These are phyloP conservation scores for Fragaria ananassa DNA, from an alignment of 306 rosid genomes.

Conservation along the genomic window DNA sequence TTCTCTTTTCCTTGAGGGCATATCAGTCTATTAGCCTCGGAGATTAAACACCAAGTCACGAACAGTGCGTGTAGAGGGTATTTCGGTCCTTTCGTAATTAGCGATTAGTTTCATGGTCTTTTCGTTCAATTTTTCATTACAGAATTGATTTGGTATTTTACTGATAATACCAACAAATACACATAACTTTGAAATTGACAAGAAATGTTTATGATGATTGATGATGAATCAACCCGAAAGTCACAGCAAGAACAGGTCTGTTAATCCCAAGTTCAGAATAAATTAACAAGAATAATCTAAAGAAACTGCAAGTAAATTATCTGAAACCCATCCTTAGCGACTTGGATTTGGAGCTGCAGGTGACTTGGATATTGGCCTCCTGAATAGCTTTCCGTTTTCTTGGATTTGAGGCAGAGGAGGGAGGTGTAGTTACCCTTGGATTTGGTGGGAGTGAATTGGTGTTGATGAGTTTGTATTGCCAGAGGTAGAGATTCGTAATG, in stretches of 20 bases:
- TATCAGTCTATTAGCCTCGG: background rate
- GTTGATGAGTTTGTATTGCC: background rate
- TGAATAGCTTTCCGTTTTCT: slow-evolving; percentile 10
- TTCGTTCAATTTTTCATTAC: background rate
- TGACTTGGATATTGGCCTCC: background rate
- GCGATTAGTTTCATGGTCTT: background rate
- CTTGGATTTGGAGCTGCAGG: background rate
- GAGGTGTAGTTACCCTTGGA: too few species aligned
- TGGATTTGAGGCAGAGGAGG: background rate
- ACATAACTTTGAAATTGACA: background rate
- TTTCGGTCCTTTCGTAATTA: background rate
- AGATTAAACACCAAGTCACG: background rate
- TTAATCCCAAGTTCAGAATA: background rate
- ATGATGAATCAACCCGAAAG: background rate
- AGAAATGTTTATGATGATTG: background rate
- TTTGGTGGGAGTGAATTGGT: background rate
- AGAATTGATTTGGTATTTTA: background rate
- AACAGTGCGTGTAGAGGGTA: background rate
- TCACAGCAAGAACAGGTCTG: background rate
- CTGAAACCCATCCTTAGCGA: slow-evolving; percentile 7
- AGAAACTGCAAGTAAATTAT: background rate
- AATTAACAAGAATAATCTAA: background rate
- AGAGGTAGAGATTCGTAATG: background rate
- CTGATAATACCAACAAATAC: background rate
- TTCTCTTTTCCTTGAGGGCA: background rate